A percentile compares a stretch with the other conserved stretches of the same genome.
These are phyloP conservation scores for Hirsutella minnesotensis DNA, from an alignment of 2,329 filamentous ascomycete genomes.

Conservation along the genomic window DNA sequence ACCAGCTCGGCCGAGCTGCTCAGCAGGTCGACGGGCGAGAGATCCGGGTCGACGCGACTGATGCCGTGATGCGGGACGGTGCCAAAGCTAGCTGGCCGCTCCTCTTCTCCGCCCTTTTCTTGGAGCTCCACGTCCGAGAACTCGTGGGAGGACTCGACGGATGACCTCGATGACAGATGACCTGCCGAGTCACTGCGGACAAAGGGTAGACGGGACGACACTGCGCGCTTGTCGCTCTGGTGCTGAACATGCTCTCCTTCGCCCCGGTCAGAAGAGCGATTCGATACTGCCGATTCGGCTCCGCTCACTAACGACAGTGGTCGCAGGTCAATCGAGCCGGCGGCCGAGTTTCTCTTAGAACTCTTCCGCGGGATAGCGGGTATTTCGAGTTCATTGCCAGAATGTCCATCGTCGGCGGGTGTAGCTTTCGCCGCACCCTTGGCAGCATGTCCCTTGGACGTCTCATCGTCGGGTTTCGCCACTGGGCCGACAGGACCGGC, in stretches of 20 bases:
- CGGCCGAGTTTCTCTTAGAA: conserved; percentile 47
- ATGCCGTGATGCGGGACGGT: conserved; percentile 47
- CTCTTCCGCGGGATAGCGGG: conserved; percentile 61
- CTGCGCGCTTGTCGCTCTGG: conserved; percentile 6
- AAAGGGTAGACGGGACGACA: conserved; percentile 36
- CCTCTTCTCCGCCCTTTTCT: conserved; percentile 20
- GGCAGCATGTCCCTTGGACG: no score
- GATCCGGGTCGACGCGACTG: conserved; percentile 38
- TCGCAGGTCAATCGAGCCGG: conserved; percentile 18
- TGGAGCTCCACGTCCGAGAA: conserved; percentile 28
- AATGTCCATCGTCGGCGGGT: not conserved
- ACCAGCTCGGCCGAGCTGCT: conserved; percentile 47
- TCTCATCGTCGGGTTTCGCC: no score
- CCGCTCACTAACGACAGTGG: conserved; percentile 24
- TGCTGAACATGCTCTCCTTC: conserved; percentile 4
- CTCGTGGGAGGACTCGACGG: conserved; percentile 33
- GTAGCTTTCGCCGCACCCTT: no score
- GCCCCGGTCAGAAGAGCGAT: conserved; percentile 7
- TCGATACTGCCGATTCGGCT: conserved; percentile 4
- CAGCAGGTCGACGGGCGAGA: conserved; percentile 31
- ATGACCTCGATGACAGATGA: conserved; percentile 38
- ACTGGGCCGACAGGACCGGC: conserved; percentile 15
- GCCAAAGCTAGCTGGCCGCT: conserved; percentile 42
- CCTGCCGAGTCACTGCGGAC: conserved; percentile 42
- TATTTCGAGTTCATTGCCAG: conserved; percentile 21